Percentiles rank a stretch among this genome's conserved stretches.
Evolutionary conservation across 176 grass and related monocot genomes (phyloP).

Genomic region (Aegilops umbellulata): DNA sequence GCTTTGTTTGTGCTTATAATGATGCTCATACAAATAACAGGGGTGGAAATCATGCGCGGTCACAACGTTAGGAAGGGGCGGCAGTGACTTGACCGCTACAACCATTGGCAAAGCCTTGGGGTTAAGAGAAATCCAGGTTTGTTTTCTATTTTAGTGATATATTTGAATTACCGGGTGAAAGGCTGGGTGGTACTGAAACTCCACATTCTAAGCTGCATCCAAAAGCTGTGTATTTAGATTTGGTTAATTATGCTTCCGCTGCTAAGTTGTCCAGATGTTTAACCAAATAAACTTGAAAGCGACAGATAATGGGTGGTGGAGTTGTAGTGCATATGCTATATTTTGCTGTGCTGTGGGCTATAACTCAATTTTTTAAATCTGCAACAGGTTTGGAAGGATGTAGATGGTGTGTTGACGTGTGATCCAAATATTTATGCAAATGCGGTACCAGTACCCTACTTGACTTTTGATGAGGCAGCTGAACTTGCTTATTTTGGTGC

Average conservation of each 20-base stretch:
- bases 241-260: background rate
- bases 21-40: constrained; percentile 37
- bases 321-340: background rate
- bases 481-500: constrained; percentile 98
- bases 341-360: background rate
- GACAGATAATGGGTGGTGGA: background rate
- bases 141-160: constrained; percentile 24
- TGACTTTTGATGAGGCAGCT: constrained; percentile 98
- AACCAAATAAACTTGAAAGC: background rate
- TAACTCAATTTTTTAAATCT: constrained; percentile 5
- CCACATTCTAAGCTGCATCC: background rate
- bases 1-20: background rate
- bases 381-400: constrained; percentile 93
- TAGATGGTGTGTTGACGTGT: constrained; percentile 93
- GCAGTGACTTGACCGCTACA: constrained; percentile 94
- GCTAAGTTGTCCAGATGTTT: background rate
- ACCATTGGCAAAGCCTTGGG: constrained; percentile 95
- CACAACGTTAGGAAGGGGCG: constrained; percentile 92
- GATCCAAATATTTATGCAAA: constrained; percentile 90
- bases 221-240: background rate
- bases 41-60: constrained; percentile 93
- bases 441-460: constrained; percentile 72
- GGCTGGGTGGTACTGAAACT: background rate
- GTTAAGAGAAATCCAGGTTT: constrained; percentile 90
- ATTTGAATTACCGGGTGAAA: constrained; percentile 6